A percentile compares a stretch with the other conserved stretches of the same genome.
These are phyloP conservation scores for Rhypophila decipiens DNA, from an alignment of 495 filamentous ascomycete species.

Conservation along the genomic window DNA sequence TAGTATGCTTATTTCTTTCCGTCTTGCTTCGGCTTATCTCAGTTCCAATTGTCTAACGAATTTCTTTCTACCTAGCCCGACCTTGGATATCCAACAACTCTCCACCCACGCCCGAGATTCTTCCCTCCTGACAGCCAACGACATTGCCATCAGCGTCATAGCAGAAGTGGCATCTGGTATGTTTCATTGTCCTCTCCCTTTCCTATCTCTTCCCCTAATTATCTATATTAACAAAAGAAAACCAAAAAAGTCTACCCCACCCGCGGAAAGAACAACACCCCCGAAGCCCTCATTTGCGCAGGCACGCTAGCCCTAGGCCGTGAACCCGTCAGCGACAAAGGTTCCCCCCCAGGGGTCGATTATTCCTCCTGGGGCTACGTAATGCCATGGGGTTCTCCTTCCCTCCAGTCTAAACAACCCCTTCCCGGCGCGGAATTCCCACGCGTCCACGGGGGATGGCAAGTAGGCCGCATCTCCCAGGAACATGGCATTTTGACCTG, in stretches of 20 bases:
- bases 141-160: conserved; percentile 64
- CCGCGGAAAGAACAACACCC: conserved; percentile 39
- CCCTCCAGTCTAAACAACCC: conserved; percentile 14
- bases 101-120: conserved; percentile 56
- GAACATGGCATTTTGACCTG: conserved; percentile 60
- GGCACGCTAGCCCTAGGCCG: conserved; percentile 68
- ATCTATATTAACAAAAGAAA: neutral
- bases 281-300: conserved; percentile 65
- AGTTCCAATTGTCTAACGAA: too few relatives aligned
- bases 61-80: conserved; percentile 31
- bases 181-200: neutral
- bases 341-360: conserved; percentile 22
- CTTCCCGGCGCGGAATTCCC: conserved; percentile 31
- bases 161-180: conserved; percentile 53
- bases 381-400: conserved; percentile 45
- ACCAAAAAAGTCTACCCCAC: conserved; percentile 56
- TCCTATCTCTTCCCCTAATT: neutral
- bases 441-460: conserved; percentile 47
- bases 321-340: conserved; percentile 41
- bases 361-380: conserved; percentile 73
- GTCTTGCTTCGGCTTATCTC: too few relatives aligned
- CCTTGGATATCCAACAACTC: conserved; percentile 77
- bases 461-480: conserved; percentile 56
- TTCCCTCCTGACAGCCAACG: conserved; percentile 34
- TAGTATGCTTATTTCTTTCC: conserved; percentile 18